Percentiles rank a stretch among this genome's conserved stretches.
Conservation (phyloP, 78 protist species). For the Mantamonas sphyraenae region DNA sequence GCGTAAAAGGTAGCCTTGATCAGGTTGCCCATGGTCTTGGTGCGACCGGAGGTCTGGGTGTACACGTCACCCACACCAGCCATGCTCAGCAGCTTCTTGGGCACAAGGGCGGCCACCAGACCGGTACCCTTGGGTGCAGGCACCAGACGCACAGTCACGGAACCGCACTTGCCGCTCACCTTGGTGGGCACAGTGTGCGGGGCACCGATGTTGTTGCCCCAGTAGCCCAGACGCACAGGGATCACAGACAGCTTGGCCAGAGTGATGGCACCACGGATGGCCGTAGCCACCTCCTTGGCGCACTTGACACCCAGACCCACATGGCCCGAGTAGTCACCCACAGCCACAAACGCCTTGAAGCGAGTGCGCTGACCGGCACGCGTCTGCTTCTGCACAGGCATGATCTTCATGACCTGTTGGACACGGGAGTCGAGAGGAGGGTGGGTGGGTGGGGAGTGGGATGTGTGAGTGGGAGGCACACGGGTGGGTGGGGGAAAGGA, state of each 20-base stretch:
- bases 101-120: conserved; percentile 94
- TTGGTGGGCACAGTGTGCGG: conserved; percentile 99
- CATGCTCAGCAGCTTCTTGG: conserved; percentile 92
- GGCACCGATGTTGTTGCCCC: conserved; percentile 98
- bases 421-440: conserved; percentile 79
- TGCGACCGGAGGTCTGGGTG: conserved; percentile 90
- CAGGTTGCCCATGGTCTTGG: conserved; percentile 98
- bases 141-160: conserved; percentile 93
- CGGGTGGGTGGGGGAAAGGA: too few species aligned
- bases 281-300: conserved; percentile 98
- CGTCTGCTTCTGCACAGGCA: conserved; percentile 99
- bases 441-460: too few species aligned
- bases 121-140: conserved; percentile 99
- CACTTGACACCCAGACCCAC: conserved; percentile 98
- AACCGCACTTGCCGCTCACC: conserved; percentile 99
- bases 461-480: too few species aligned
- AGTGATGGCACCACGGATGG: conserved; percentile 97
- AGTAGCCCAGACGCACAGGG: conserved; percentile 99
- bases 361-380: conserved; percentile 99
- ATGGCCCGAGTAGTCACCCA: conserved; percentile 97
- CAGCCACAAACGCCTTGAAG: conserved; percentile 88
- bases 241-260: conserved; percentile 92
- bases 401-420: conserved; percentile 95
- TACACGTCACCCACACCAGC: conserved; percentile 99
- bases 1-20: conserved; percentile 95